Evolutionary conservation across 805 yeast genomes (phyloP).

Genomic region (Nakazawaea wyomingensis): DNA sequence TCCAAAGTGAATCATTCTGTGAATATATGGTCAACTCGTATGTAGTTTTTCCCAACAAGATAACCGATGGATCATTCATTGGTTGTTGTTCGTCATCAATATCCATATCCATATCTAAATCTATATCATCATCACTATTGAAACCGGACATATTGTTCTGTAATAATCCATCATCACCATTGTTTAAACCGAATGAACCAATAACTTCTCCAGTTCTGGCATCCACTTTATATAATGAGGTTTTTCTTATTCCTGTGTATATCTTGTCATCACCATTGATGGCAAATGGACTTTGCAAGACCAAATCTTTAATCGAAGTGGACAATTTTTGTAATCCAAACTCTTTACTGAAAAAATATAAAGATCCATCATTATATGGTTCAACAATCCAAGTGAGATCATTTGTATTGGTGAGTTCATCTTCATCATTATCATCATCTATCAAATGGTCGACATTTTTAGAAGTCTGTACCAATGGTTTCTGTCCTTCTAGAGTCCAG

Average conservation of each 20-base stretch:
- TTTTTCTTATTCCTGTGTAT: conserved; percentile 78
- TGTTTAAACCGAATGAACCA: conserved; percentile 57
- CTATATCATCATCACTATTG: conserved; percentile 14
- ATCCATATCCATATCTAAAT: conserved; percentile 8
- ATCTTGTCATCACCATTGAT: conserved; percentile 69
- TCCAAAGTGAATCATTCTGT: conserved; percentile 63
- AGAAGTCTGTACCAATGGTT: conserved; percentile 47
- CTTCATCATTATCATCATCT: too few relatives aligned
- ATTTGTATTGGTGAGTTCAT: too few relatives aligned
- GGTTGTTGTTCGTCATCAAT: conserved; percentile 13
- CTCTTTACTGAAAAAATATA: conserved; percentile 73
- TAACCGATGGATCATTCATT: conserved; percentile 22
- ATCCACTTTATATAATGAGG: conserved; percentile 72
- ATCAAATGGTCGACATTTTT: too few relatives aligned
- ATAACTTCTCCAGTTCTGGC: conserved; percentile 69
- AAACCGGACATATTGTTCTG: conserved; percentile 14
- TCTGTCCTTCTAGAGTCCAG: conserved; percentile 71
- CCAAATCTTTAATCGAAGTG: conserved; percentile 69
- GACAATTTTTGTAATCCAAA: conserved; percentile 80
- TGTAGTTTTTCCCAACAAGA: conserved; percentile 66
- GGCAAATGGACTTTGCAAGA: conserved; percentile 82
- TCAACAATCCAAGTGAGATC: conserved; percentile 80
- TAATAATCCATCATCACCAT: conserved; percentile 17
- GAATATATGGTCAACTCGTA: conserved; percentile 77
- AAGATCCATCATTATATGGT: conserved; percentile 78